A percentile compares a stretch with the other conserved stretches of the same genome.
Conservation (phyloP, 2,329 filamentous ascomycete species). For the Aspergillus aculeatinus region DNA sequence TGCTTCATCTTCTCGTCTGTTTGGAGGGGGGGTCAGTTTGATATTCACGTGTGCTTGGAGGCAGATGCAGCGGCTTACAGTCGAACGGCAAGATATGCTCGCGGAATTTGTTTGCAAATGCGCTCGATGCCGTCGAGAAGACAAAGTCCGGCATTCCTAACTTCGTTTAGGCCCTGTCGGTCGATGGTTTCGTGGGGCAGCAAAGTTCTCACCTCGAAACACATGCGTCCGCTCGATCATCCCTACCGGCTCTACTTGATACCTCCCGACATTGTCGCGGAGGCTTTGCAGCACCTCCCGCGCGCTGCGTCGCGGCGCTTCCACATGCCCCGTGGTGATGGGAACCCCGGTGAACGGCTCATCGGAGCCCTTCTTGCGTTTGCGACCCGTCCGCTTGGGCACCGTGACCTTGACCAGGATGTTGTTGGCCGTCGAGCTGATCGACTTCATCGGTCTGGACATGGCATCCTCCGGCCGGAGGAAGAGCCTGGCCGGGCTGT, state of each 20-base stretch:
- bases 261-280: conserved; percentile 67
- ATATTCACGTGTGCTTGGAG: too few species aligned
- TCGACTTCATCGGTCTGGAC: conserved; percentile 74
- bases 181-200: neutral
- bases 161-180: neutral
- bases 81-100: conserved; percentile 70
- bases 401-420: conserved; percentile 82
- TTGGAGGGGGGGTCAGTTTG: neutral
- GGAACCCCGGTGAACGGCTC: conserved; percentile 60
- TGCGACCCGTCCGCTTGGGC: conserved; percentile 81
- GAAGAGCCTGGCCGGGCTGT: conserved; percentile 64
- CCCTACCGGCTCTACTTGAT: conserved; percentile 69
- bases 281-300: conserved; percentile 50
- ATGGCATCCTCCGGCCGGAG: conserved; percentile 77
- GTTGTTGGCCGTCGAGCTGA: conserved; percentile 74
- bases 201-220: conserved; percentile 63
- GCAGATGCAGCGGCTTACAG: conserved; percentile 49
- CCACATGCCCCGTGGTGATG: conserved; percentile 26
- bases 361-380: conserved; percentile 74
- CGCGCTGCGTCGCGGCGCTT: conserved; percentile 23
- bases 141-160: conserved; percentile 79
- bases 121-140: conserved; percentile 66
- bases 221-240: conserved; percentile 77
- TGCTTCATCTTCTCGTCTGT: conserved; percentile 58
- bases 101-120: conserved; percentile 69